Percentiles rank a stretch among this genome's conserved stretches.
Evolutionary conservation across 208 protist genomes (phyloP).

Genomic region (Acanthamoeba lenticulata): DNA sequence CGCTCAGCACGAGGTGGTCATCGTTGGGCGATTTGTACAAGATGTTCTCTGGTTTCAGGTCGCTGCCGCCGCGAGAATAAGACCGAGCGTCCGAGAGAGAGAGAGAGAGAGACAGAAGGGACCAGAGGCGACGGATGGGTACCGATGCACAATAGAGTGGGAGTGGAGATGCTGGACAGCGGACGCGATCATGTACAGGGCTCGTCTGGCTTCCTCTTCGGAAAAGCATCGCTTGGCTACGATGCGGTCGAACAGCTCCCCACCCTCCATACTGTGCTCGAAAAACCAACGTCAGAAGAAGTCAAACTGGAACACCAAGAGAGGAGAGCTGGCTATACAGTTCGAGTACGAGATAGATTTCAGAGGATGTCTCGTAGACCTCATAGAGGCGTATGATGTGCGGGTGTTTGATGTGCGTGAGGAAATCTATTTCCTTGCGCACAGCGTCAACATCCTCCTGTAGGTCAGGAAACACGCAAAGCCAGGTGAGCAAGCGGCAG

Average conservation of each 20-base stretch:
- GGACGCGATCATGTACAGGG: slow-evolving; percentile 42
- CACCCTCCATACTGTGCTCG: slow-evolving; percentile 7
- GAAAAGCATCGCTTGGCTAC: slow-evolving; percentile 50
- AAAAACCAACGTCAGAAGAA: not conserved
- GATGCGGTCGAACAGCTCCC: slow-evolving; percentile 52
- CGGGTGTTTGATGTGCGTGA: slow-evolving; percentile 51
- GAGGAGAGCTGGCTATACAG: too few species aligned
- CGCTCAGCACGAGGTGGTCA: slow-evolving; percentile 44
- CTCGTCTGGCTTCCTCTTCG: slow-evolving; percentile 33
- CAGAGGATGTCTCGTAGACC: slow-evolving; percentile 22
- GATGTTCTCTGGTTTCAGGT: slow-evolving; percentile 58
- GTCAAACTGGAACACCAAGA: not conserved
- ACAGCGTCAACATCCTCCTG: slow-evolving; percentile 30
- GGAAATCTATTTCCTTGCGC: slow-evolving; percentile 62
- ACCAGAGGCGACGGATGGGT: not conserved
- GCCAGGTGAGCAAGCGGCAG: not conserved
- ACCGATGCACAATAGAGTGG: slow-evolving; percentile 50
- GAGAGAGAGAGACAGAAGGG: not conserved
- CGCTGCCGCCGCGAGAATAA: not conserved
- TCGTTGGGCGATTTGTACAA: slow-evolving; percentile 45
- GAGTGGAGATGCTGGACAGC: slow-evolving; percentile 41
- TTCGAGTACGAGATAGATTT: slow-evolving; percentile 40
- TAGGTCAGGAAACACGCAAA: not conserved
- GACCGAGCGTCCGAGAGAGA: not conserved
- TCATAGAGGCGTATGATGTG: slow-evolving; percentile 64